phyloP scores from a whole-genome alignment of 495 filamentous ascomycete species.

The Penicillium tannophilum region DNA sequence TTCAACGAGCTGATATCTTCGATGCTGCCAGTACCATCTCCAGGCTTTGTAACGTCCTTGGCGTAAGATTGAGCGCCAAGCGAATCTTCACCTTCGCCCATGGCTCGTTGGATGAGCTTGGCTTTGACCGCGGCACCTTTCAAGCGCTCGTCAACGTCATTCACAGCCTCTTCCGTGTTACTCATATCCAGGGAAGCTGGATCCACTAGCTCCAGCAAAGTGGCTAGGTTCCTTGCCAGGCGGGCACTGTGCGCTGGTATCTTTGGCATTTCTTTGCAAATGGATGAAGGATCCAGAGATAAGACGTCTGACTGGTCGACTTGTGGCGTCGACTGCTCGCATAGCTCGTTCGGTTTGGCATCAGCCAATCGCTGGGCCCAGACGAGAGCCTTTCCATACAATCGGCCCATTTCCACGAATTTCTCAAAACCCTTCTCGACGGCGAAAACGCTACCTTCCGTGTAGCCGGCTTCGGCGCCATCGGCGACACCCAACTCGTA shows the following conservation, averaged over 20 bases:
- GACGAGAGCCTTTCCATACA: slow-evolving; percentile 80
- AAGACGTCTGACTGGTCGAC: slow-evolving; percentile 16
- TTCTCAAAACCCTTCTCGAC: slow-evolving; percentile 94
- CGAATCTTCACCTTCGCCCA: slow-evolving; percentile 56
- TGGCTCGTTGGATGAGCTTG: slow-evolving; percentile 75
- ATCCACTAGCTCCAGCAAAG: slow-evolving; percentile 75
- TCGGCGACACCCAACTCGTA: slow-evolving; percentile 74
- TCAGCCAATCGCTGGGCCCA: slow-evolving; percentile 68
- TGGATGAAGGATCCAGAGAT: slow-evolving; percentile 30
- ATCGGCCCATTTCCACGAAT: slow-evolving; percentile 72
- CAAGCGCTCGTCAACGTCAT: slow-evolving; percentile 81
- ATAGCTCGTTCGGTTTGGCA: slow-evolving; percentile 20
- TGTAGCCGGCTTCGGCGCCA: slow-evolving; percentile 75
- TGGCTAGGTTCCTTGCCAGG: slow-evolving; percentile 71
- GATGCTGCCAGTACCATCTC: slow-evolving; percentile 54
- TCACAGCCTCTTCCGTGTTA: slow-evolving; percentile 83
- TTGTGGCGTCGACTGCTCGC: slow-evolving; percentile 14
- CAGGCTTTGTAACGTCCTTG: slow-evolving; percentile 30
- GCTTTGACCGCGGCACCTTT: slow-evolving; percentile 77
- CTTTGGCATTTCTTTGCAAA: slow-evolving; percentile 42
- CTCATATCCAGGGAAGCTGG: slow-evolving; percentile 72
- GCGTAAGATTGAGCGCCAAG: slow-evolving; percentile 26
- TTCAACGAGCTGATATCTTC: slow-evolving; percentile 55
- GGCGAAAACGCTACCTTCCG: slow-evolving; percentile 88
- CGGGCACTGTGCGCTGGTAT: slow-evolving; percentile 59